Conservation (phyloP, 257 asterid species). For the Thymus quinquecostatus region DNA sequence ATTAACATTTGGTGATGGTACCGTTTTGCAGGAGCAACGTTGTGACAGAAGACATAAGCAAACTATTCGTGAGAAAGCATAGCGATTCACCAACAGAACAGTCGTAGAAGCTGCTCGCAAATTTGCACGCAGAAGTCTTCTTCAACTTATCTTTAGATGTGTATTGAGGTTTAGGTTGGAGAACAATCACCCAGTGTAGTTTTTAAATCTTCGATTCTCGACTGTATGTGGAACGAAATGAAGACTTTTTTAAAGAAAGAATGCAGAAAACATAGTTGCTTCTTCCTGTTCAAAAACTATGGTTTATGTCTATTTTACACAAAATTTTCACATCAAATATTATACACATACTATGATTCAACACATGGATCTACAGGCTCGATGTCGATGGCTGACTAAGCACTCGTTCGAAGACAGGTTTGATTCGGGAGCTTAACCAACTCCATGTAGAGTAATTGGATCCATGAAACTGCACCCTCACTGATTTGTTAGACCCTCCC, state of each 20-base stretch:
- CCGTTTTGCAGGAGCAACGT: conserved; percentile 76
- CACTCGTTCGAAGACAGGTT: conserved; percentile 37
- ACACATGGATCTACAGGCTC: conserved; percentile 8
- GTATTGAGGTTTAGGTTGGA: conserved; percentile 15
- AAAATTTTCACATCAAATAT: neutral
- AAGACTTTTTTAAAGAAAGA: neutral
- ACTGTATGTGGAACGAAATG: conserved; percentile 1
- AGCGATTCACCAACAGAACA: conserved; percentile 44
- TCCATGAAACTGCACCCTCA: conserved; percentile 69
- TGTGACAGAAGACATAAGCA: conserved; percentile 86
- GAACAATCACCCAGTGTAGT: neutral
- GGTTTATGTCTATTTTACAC: neutral
- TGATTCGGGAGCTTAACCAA: conserved; percentile 55
- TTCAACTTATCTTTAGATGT: neutral
- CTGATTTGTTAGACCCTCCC: conserved; percentile 55
- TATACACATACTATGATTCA: neutral
- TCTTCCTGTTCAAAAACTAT: neutral
- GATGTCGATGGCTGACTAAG: neutral
- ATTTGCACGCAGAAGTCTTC: neutral
- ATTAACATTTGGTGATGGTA: conserved; percentile 10
- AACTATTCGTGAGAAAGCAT: conserved; percentile 67
- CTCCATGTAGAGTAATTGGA: conserved; percentile 61
- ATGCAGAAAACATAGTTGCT: neutral
- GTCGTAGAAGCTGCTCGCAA: conserved; percentile 1
- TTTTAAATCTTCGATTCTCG: neutral